Evolutionary conservation across 2,329 filamentous ascomycete species (phyloP).

Genomic region (Catunica adiposa): DNA sequence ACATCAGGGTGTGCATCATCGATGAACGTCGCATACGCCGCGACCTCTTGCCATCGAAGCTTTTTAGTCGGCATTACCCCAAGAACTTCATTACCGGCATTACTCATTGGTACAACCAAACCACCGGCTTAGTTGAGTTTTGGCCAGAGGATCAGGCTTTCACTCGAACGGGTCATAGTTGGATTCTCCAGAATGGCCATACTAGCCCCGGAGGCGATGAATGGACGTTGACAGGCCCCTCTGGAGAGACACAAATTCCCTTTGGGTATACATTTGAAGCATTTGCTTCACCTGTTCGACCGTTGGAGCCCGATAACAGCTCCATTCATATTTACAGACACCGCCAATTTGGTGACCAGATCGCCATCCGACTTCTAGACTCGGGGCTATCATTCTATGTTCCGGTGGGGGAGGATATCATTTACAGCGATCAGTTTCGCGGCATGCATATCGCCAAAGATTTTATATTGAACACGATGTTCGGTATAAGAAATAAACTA

Average conservation of each 20-base stretch:
- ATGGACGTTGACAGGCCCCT: too few species aligned
- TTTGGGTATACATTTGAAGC: too few species aligned
- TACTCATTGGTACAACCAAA: constrained; percentile 31
- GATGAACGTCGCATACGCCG: constrained; percentile 10
- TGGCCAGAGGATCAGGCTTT: neutral
- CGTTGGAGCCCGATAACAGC: constrained; percentile 6
- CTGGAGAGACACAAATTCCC: too few species aligned
- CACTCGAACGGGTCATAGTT: neutral
- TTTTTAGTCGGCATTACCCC: constrained; percentile 22
- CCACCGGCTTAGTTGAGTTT: constrained; percentile 21
- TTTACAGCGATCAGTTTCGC: constrained; percentile 33
- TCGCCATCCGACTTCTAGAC: constrained; percentile 30
- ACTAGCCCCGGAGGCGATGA: too few species aligned
- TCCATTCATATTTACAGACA: neutral
- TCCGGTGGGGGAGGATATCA: constrained; percentile 13
- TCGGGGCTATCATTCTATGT: constrained; percentile 32
- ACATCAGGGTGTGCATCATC: constrained; percentile 22
- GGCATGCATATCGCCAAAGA: constrained; percentile 17
- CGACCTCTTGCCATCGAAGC: constrained; percentile 22
- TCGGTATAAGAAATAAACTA: constrained; percentile 23
- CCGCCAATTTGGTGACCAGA: neutral
- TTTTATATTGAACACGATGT: neutral
- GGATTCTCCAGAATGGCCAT: neutral
- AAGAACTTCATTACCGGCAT: constrained; percentile 23
- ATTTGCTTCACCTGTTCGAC: constrained; percentile 13